Evolutionary conservation across 2,329 filamentous ascomycete species (phyloP).

Genomic region (Cryphonectria nitschkei): DNA sequence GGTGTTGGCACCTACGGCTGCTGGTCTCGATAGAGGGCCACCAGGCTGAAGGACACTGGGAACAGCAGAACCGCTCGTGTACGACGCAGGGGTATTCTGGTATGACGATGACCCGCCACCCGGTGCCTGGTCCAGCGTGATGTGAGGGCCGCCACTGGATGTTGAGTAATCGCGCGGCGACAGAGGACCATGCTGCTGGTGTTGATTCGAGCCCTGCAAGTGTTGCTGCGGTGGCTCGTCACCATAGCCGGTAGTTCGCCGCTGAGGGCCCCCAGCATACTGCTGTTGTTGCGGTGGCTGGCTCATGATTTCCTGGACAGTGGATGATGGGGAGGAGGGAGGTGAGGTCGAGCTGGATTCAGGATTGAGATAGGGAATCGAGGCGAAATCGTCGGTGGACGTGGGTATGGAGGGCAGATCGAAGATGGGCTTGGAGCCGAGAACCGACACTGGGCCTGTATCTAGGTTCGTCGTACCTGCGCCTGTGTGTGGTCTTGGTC

Average conservation of each 20-base stretch:
- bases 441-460: slow-evolving; percentile 9
- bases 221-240: slow-evolving; percentile 58
- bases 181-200: slow-evolving; percentile 45
- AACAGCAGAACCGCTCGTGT: slow-evolving; percentile 44
- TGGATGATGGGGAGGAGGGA: not conserved
- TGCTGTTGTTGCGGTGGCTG: slow-evolving; percentile 40
- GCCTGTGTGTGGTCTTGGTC: slow-evolving; percentile 11
- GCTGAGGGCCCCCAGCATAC: slow-evolving; percentile 35
- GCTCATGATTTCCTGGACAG: slow-evolving; percentile 38
- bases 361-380: slow-evolving; percentile 25
- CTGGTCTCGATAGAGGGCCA: slow-evolving; percentile 37
- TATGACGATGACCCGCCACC: slow-evolving; percentile 46
- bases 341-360: slow-evolving; percentile 9
- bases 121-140: slow-evolving; percentile 53
- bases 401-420: slow-evolving; percentile 29
- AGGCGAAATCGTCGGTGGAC: slow-evolving; percentile 29
- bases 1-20: slow-evolving; percentile 46
- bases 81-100: slow-evolving; percentile 35
- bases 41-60: slow-evolving; percentile 64
- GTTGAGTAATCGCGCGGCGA: slow-evolving; percentile 53
- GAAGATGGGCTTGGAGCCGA: slow-evolving; percentile 22
- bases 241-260: slow-evolving; percentile 45
- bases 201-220: slow-evolving; percentile 52
- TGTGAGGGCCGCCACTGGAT: slow-evolving; percentile 47
- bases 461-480: slow-evolving; percentile 14